Percentiles rank a stretch among this genome's conserved stretches.
Conservation (phyloP, 2,329 filamentous ascomycete genomes). For the Aureobasidium sp. region DNA sequence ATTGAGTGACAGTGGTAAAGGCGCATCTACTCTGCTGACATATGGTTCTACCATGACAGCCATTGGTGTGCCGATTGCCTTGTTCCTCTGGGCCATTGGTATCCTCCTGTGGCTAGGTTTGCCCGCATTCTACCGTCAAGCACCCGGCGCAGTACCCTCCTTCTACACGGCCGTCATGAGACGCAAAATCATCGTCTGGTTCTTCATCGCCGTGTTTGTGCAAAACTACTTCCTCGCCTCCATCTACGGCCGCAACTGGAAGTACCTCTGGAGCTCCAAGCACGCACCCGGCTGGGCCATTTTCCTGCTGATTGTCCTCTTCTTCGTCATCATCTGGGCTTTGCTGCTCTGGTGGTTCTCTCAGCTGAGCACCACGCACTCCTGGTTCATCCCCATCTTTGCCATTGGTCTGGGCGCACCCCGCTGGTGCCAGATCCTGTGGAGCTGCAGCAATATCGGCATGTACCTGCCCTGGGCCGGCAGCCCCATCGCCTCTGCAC, state of each 20-base stretch:
- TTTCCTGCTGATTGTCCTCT: constrained; percentile 48
- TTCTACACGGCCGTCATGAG: constrained; percentile 58
- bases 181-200: constrained; percentile 61
- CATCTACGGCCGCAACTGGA: constrained; percentile 61
- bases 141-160: constrained; percentile 56
- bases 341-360: constrained; percentile 46
- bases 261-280: constrained; percentile 53
- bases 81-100: constrained; percentile 52
- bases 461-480: constrained; percentile 58
- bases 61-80: constrained; percentile 52
- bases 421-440: constrained; percentile 62
- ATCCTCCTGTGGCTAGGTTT: constrained; percentile 53
- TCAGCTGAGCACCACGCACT: constrained; percentile 52
- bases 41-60: constrained; percentile 32
- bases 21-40: constrained; percentile 21
- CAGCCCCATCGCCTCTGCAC: constrained; percentile 45
- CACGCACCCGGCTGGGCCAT: constrained; percentile 52
- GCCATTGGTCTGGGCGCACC: constrained; percentile 60
- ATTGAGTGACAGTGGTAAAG: constrained; percentile 36
- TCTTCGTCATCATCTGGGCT: constrained; percentile 52
- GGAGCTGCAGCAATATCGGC: constrained; percentile 55
- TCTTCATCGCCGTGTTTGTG: constrained; percentile 55
- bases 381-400: constrained; percentile 61
- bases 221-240: constrained; percentile 63
- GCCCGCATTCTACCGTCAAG: constrained; percentile 59